These are phyloP conservation scores for Candida palmyrensis DNA, from an alignment of 805 yeast species.

Conservation along the genomic window DNA sequence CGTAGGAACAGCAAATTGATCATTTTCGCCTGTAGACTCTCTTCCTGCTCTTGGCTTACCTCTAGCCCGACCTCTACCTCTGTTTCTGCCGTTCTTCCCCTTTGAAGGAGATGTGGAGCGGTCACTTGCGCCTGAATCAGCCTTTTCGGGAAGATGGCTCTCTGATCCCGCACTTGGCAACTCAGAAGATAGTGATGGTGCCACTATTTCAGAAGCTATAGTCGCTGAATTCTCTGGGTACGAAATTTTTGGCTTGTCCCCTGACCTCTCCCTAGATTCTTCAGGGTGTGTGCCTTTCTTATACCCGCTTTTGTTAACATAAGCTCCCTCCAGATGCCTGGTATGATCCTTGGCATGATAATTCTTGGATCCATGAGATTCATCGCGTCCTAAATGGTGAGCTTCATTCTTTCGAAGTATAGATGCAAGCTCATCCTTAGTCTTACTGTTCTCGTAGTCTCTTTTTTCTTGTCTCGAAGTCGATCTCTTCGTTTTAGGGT, in stretches of 20 bases:
- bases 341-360: neutral
- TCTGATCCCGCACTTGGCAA: too few species aligned
- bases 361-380: neutral
- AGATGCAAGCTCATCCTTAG: slow-evolving; percentile 4
- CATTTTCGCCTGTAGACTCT: slow-evolving; percentile 1
- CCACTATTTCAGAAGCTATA: too few species aligned
- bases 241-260: too few species aligned
- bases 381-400: neutral
- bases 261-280: too few species aligned
- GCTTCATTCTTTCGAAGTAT: slow-evolving; percentile 3
- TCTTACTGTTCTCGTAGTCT: slow-evolving; percentile 2
- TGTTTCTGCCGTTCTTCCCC: too few species aligned
- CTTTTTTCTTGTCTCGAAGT: neutral
- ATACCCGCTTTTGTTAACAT: neutral
- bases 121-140: too few species aligned
- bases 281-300: too few species aligned
- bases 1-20: neutral
- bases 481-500: neutral
- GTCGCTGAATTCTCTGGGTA: too few species aligned
- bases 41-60: slow-evolving; percentile 2
- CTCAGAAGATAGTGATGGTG: too few species aligned
- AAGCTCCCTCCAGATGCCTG: neutral
- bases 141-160: too few species aligned
- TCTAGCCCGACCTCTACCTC: slow-evolving; percentile 14
- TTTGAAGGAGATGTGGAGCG: neutral